Base-by-base conservation (phyloP, 2,329 filamentous ascomycete genomes). In the Trichoderma breve region DNA sequence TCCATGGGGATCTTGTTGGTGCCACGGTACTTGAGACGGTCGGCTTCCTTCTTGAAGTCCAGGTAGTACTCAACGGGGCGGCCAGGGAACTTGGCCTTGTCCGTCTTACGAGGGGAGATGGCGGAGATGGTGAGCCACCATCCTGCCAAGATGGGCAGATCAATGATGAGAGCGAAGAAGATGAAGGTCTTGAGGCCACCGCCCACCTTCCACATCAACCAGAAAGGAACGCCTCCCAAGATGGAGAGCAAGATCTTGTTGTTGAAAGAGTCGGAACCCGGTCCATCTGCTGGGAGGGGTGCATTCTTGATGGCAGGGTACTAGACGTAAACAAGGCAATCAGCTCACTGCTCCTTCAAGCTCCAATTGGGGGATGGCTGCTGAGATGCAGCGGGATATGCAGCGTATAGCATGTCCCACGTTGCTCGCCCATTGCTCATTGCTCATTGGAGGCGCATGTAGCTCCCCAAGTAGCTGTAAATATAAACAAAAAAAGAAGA, bases 41-140 rank as follows among this genome's bases (percentile, higher is more conserved):
- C 87, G 71, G 82, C 81, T n/a, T 84, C 82, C 76, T 88, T 88
- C 84, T 94, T 93, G 87, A 96, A 96, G 73, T 89, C 91, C 76
- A 96, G 89, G 85, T 98, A 98, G 85, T 95, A 89, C 84, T 98
- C 95, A 75, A 98, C 90, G 68, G 93, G 93, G 74, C 92, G 92
- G 77, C 94, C 95, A 64, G 95, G 94, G 76, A 92, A 90, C 81
- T 89, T 92, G 81, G 89, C 95, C 86, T 98, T 98, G 80, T 98
- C 95, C 80, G 95, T 98, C 85, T 92, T 93, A 81, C 95, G 93
- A 67, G 95, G 94, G 75, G 93, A 94, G 80, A 95, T 89, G 76
- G 90, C 86, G 4, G 95, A 98, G 68, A 93, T 81, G 77, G 92
- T 87, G 78, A 92, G 88, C 95, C 95, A 98, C 87, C 93, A 97